phyloP scores from a whole-genome alignment of 495 filamentous ascomycete species.

The Barbatosphaeria neglecta region DNA sequence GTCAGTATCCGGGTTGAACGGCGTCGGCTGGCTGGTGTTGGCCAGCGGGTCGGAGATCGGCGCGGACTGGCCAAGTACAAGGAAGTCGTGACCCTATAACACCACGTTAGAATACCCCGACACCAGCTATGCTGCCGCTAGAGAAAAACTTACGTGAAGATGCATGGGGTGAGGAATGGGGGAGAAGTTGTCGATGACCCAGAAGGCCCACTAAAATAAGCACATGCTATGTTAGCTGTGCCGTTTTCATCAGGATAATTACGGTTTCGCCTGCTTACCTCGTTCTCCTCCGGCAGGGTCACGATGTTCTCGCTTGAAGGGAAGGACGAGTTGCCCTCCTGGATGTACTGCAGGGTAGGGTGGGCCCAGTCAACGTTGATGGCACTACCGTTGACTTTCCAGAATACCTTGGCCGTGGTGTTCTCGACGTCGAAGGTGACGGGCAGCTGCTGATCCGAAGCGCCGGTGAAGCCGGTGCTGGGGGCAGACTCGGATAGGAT shows the following conservation, averaged over 20 bases:
- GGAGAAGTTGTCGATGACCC: conserved; percentile 25
- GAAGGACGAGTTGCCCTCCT: conserved; percentile 10
- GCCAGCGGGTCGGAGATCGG: conserved; percentile 15
- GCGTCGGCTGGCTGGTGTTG: not conserved
- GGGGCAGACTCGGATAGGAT: not conserved
- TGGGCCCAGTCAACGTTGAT: conserved; percentile 9
- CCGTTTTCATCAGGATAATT: not conserved
- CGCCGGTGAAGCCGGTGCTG: not conserved
- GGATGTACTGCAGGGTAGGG: conserved; percentile 8
- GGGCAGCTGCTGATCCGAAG: conserved; percentile 2
- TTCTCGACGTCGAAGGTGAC: conserved; percentile 1
- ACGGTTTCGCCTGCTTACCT: not conserved
- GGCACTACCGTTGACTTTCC: conserved; percentile 8
- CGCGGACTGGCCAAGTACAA: conserved; percentile 32
- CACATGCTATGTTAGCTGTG: not conserved
- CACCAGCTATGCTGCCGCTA: not conserved
- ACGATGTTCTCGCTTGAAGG: not conserved
- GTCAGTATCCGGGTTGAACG: conserved; percentile 18
- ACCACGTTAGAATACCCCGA: not conserved
- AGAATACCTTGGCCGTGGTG: conserved; percentile 2
- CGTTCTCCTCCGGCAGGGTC: not conserved
- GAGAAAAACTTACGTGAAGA: conserved; percentile 22
- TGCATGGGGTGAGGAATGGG: conserved; percentile 37
- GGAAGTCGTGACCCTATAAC: conserved; percentile 42
- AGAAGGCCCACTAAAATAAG: conserved; percentile 14